Percentiles rank a stretch among this genome's conserved stretches.
Conservation (phyloP, 108 stramenopile species). For the Conticribra guillardii region DNA sequence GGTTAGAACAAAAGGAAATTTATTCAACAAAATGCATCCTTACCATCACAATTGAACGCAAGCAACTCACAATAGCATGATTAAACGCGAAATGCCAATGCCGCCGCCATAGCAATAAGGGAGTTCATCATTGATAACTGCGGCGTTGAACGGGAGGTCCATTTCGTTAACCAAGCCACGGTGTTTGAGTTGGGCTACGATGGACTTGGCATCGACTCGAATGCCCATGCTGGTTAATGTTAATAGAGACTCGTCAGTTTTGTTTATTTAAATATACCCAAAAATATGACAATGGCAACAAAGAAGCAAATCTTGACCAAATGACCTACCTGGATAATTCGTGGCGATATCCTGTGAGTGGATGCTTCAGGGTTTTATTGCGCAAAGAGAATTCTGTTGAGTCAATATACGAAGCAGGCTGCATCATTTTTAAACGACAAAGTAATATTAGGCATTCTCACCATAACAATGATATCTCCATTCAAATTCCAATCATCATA, state of each 20-base stretch:
- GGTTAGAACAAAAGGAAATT: too few species aligned
- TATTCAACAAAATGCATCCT: too few species aligned
- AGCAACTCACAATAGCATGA: slow-evolving; percentile 64
- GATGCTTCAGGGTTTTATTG: slow-evolving; percentile 22
- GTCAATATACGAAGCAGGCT: too few species aligned
- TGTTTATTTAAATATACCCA: too few species aligned
- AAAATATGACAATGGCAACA: too few species aligned
- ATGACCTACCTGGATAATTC: too few species aligned
- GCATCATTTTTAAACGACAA: too few species aligned
- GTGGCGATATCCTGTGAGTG: slow-evolving; percentile 58
- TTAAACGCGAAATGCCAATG: slow-evolving; percentile 58
- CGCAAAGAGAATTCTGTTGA: too few species aligned
- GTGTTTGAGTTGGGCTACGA: slow-evolving; percentile 53
- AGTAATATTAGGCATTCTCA: too few species aligned
- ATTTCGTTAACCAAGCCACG: slow-evolving; percentile 35
- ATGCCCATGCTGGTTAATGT: slow-evolving; percentile 63
- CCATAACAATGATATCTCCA: slow-evolving; percentile 50
- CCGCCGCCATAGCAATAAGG: slow-evolving; percentile 59
- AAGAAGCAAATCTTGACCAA: too few species aligned
- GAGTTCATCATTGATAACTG: slow-evolving; percentile 39
- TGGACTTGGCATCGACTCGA: slow-evolving; percentile 47
- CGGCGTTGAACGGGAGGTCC: slow-evolving; percentile 37
- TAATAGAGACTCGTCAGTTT: too few species aligned
- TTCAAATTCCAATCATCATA: slow-evolving; percentile 65
- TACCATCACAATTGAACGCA: too few species aligned